A percentile compares a stretch with the other conserved stretches of the same genome.
Conservation (phyloP, 331 rosid species). For the Stylosanthes scabra region DNA sequence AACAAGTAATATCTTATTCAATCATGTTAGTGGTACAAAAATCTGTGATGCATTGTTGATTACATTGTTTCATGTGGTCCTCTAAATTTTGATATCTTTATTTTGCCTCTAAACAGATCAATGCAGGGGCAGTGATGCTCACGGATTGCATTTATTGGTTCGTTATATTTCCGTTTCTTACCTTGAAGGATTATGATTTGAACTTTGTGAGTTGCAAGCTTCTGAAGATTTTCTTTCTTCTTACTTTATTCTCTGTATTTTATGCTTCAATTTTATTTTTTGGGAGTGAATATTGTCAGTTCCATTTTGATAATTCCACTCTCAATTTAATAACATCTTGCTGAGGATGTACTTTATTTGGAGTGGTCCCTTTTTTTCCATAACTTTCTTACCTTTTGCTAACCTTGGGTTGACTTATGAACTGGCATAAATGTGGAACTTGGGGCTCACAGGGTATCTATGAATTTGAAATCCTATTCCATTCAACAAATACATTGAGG, state of each 20-base stretch:
- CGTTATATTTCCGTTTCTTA: slow-evolving; percentile 77
- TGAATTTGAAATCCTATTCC: slow-evolving; percentile 30
- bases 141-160: slow-evolving; percentile 78
- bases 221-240: slow-evolving; percentile 18
- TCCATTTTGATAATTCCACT: too few relatives aligned
- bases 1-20: slow-evolving; percentile 11
- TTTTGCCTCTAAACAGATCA: slow-evolving; percentile 53
- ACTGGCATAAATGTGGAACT: slow-evolving; percentile 5
- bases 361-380: background rate
- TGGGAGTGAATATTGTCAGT: background rate
- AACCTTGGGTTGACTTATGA: background rate
- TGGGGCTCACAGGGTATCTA: slow-evolving; percentile 6
- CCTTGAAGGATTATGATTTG: slow-evolving; percentile 60
- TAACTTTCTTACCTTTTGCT: slow-evolving; percentile 17
- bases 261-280: slow-evolving; percentile 19
- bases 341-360: too few relatives aligned
- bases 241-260: slow-evolving; percentile 13
- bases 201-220: slow-evolving; percentile 61
- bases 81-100: slow-evolving; percentile 32
- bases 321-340: too few relatives aligned
- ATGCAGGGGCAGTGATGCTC: slow-evolving; percentile 83
- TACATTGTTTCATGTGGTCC: slow-evolving; percentile 27
- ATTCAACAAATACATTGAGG: slow-evolving; percentile 3
- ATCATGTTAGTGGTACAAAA: slow-evolving; percentile 15
- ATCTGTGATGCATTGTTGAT: slow-evolving; percentile 21